Evolutionary conservation across 129 eudicot species (phyloP).

Genomic region (Flaveria brownii): DNA sequence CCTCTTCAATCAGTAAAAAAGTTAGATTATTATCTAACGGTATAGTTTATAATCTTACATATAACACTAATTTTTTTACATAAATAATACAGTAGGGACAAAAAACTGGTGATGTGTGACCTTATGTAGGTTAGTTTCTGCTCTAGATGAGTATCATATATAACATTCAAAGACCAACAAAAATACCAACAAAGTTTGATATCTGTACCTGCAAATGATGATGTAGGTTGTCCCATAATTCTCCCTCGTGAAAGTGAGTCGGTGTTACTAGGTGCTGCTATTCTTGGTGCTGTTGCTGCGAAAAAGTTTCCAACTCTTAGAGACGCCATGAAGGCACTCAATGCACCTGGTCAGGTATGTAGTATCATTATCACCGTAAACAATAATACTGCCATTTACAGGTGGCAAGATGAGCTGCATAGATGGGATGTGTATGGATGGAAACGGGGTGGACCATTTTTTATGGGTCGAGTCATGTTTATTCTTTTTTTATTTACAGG

Average conservation of each 20-base stretch:
- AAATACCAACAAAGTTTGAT: background rate
- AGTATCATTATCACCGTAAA: background rate
- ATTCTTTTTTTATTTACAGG: conserved; percentile 43
- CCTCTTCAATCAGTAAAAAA: background rate
- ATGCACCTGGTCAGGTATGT: conserved; percentile 87
- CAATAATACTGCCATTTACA: background rate
- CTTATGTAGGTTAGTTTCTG: background rate
- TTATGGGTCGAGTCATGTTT: background rate
- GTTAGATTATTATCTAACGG: background rate
- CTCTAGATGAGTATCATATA: background rate
- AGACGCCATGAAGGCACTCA: conserved; percentile 92
- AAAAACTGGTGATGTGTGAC: background rate
- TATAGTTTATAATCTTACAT: background rate
- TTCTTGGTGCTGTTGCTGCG: conserved; percentile 96
- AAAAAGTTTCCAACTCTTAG: conserved; percentile 70
- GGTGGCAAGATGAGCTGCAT: background rate
- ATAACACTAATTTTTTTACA: background rate
- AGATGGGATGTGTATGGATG: too few species aligned
- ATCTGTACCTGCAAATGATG: conserved; percentile 14
- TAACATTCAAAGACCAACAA: background rate
- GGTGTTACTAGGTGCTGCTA: conserved; percentile 92
- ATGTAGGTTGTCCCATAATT: conserved; percentile 74
- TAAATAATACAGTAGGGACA: background rate
- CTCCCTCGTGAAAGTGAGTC: conserved; percentile 96
- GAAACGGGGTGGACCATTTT: background rate